Percentiles rank a stretch among this genome's conserved stretches.
Conservation (phyloP, 1,284 basidiomycete genomes). For the Termitomyces sp. region DNA sequence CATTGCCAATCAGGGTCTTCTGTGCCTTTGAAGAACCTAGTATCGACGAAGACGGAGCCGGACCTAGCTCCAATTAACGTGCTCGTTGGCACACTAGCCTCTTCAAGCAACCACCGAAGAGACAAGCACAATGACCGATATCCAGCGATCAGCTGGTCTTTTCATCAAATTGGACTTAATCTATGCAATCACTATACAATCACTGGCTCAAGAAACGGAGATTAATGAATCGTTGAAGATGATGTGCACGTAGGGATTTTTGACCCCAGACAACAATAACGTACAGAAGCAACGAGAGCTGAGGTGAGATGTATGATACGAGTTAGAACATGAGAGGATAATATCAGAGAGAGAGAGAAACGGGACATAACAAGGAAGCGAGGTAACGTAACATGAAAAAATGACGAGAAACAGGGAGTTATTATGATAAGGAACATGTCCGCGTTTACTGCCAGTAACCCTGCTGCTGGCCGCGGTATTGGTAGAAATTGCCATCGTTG, state of each 20-base stretch:
- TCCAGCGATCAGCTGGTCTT: neutral
- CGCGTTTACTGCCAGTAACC: constrained; percentile 62
- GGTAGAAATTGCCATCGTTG: constrained; percentile 62
- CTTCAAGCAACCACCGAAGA: constrained; percentile 27
- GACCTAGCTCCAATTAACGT: constrained; percentile 25
- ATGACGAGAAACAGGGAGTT: constrained; percentile 20
- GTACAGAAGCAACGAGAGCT: constrained; percentile 24
- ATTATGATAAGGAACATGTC: constrained; percentile 8
- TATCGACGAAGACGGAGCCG: constrained; percentile 29
- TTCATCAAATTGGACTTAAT: neutral
- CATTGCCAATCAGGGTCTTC: constrained; percentile 31
- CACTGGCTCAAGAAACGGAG: neutral
- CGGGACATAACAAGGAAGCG: constrained; percentile 6
- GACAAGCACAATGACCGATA: constrained; percentile 23
- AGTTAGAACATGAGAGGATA: constrained; percentile 15
- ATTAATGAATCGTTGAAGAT: constrained; percentile 6
- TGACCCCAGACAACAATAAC: constrained; percentile 14
- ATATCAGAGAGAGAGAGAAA: constrained; percentile 18
- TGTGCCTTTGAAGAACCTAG: constrained; percentile 24
- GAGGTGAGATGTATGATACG: constrained; percentile 26
- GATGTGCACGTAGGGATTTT: constrained; percentile 12
- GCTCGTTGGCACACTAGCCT: constrained; percentile 25
- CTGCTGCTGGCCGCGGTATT: constrained; percentile 61
- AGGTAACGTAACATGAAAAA: constrained; percentile 17
- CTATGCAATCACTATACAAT: neutral